Base-by-base conservation (phyloP, 495 filamentous ascomycete genomes). In the Aspergillus affinis region DNA sequence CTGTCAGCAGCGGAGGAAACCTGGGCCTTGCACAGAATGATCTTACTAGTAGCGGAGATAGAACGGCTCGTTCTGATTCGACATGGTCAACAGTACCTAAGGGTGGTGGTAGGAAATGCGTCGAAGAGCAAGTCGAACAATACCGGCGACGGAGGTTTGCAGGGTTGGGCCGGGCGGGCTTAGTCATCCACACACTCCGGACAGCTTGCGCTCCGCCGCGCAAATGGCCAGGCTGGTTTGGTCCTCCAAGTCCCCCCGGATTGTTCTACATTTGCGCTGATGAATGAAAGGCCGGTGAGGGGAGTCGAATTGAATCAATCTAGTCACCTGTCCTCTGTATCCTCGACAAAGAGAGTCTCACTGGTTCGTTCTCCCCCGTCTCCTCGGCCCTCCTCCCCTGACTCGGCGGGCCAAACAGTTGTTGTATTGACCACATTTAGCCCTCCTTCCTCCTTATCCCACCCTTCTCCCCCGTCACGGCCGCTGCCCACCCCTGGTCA, bases 21-120 rank as follows among this genome's bases (percentile, higher is more conserved):
- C 72, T 74, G 74, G 77, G 77, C 73, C 63, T 41, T 41, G 36
- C 36, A 30, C 41, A 58, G 62, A 30, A 64, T 54, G 71, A 62
- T 57, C 75, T 75, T 88, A 96, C 92, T 98, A 98, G 81, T 99
- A 99, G 66, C 94, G 87, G 55, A 99, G 76, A 71, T 99, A 99
- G 74, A 99, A 99, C 15, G 88, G 86, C 62, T 98, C 94, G 70
- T 79, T 82, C 67, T 76, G 72, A 48, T 73, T 73, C 61, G 85
- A 78, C 83, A 86, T 81, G 36, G 36, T 41, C 36, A n/a, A n/a
- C n/a, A n/a, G n/a, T n/a, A n/a, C n/a, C n/a, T n/a, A n/a, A n/a
- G n/a, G n/a, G 48, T 58, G 9, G 26, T 48, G 29, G 32, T 56
- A 32, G 21, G 55, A 32, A 62, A 52, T 36, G 61, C 51, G 53